These are phyloP conservation scores for Mycena vitilis DNA, from an alignment of 768 basidiomycete species.

Conservation along the genomic window DNA sequence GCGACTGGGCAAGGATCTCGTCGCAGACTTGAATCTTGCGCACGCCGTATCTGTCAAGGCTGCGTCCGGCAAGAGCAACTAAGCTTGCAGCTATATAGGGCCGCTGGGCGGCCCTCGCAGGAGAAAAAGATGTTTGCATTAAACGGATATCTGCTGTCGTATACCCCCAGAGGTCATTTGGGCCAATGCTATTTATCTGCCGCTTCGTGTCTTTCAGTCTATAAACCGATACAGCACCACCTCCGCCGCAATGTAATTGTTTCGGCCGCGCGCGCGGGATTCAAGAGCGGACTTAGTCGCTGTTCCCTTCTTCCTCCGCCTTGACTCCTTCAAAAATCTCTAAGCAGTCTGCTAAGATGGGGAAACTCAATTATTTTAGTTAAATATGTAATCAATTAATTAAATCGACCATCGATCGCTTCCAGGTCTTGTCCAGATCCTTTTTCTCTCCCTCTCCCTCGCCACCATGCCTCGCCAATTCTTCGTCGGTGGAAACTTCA, in stretches of 20 bases:
- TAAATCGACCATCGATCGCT: not conserved
- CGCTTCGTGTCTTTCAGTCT: too few species aligned
- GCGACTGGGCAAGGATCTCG: constrained; percentile 73
- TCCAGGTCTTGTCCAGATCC: not conserved
- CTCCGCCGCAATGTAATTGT: too few species aligned
- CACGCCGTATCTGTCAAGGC: constrained; percentile 39
- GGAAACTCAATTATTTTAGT: too few species aligned
- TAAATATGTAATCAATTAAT: not conserved
- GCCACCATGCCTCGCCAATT: constrained; percentile 80
- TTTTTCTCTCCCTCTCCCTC: not conserved
- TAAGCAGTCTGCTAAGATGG: too few species aligned
- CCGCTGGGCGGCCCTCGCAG: not conserved
- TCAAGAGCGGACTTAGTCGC: too few species aligned
- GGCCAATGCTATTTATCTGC: constrained; percentile 2
- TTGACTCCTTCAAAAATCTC: too few species aligned
- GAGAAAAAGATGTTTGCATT: not conserved
- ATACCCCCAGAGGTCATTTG: not conserved
- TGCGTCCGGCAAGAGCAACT: constrained; percentile 25
- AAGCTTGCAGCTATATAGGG: not conserved
- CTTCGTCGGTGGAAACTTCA: constrained; percentile 99
- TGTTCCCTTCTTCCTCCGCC: too few species aligned
- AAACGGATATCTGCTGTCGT: not conserved
- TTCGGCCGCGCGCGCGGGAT: too few species aligned
- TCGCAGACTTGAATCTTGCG: constrained; percentile 51
- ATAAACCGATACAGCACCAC: too few species aligned